These are phyloP conservation scores for Rosa hybrid DNA, from an alignment of 331 rosid genomes.

Conservation along the genomic window DNA sequence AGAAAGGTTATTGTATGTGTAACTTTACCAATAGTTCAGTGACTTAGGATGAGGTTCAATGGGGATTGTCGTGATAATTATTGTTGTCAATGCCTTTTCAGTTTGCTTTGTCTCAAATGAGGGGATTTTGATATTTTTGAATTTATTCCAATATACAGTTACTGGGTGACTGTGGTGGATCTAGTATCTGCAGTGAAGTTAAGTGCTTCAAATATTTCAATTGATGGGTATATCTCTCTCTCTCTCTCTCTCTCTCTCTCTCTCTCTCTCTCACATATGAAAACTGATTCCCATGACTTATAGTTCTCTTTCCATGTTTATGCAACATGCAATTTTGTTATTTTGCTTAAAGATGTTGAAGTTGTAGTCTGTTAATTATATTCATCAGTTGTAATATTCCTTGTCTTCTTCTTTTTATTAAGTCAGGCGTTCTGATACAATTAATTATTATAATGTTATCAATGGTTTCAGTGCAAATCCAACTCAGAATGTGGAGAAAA, in stretches of 20 bases:
- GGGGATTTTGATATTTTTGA: slow-evolving; percentile 7
- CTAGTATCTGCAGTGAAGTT: slow-evolving; percentile 76
- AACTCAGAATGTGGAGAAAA: slow-evolving; percentile 68
- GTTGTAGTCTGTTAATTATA: not conserved
- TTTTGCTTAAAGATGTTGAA: not conserved
- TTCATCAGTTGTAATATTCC: not conserved
- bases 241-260: not conserved
- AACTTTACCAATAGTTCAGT: not conserved
- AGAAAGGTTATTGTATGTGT: not conserved
- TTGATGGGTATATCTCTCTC: slow-evolving; percentile 59
- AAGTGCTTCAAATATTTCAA: slow-evolving; percentile 47
- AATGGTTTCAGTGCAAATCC: slow-evolving; percentile 61
- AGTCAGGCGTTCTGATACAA: not conserved
- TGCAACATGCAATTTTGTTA: not conserved
- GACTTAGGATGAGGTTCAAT: not conserved
- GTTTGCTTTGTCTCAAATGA: not conserved
- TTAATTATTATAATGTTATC: not conserved
- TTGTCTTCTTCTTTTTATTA: not conserved
- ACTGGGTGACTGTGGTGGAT: slow-evolving; percentile 56
- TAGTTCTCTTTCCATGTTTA: not conserved
- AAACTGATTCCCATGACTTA: not conserved
- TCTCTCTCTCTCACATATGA: not conserved
- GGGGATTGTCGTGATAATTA: not conserved
- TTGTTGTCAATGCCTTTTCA: not conserved
- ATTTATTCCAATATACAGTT: slow-evolving; percentile 50